Percentiles rank a stretch among this genome's conserved stretches.
Evolutionary conservation across 208 protist genomes (phyloP).

Genomic region (Trypanosoma cruzi): DNA sequence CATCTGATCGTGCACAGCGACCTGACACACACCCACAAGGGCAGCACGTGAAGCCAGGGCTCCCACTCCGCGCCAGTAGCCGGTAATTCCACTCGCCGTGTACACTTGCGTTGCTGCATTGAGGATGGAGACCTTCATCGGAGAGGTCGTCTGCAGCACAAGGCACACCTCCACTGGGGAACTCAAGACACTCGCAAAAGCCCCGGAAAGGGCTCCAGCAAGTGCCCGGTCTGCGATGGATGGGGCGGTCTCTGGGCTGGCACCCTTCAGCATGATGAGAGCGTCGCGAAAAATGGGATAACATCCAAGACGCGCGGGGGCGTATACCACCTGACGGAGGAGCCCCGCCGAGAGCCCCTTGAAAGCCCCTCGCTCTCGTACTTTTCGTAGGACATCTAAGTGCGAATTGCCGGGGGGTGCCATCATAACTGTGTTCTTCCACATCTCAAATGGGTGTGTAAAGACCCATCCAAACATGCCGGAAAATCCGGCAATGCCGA

Average conservation of each 20-base stretch:
- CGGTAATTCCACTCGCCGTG: constrained; percentile 49
- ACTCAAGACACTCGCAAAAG: constrained; percentile 84
- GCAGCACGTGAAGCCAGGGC: constrained; percentile 80
- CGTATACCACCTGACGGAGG: constrained; percentile 92
- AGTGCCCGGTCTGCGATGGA: constrained; percentile 69
- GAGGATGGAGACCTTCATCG: constrained; percentile 53
- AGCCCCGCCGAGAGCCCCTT: constrained; percentile 81
- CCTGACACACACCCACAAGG: constrained; percentile 89
- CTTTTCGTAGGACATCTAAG: constrained; percentile 43
- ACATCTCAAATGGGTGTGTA: constrained; percentile 93
- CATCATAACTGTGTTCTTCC: constrained; percentile 93
- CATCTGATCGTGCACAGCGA: constrained; percentile 93
- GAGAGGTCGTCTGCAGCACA: constrained; percentile 88
- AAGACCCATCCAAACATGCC: constrained; percentile 92
- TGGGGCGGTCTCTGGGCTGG: constrained; percentile 46
- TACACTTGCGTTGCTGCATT: constrained; percentile 49
- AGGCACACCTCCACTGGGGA: constrained; percentile 92
- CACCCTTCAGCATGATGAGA: constrained; percentile 60
- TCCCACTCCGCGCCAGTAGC: constrained; percentile 87
- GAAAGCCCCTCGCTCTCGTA: constrained; percentile 73
- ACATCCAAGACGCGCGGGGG: constrained; percentile 83
- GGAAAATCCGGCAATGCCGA: constrained; percentile 75
- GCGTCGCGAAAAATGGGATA: constrained; percentile 91
- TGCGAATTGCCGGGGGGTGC: constrained; percentile 52
- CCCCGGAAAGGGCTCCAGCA: constrained; percentile 76